A percentile compares a stretch with the other conserved stretches of the same genome.
These are phyloP conservation scores for Phalaenopsis aphrodite DNA, from an alignment of 106 monocot species.

Conservation along the genomic window DNA sequence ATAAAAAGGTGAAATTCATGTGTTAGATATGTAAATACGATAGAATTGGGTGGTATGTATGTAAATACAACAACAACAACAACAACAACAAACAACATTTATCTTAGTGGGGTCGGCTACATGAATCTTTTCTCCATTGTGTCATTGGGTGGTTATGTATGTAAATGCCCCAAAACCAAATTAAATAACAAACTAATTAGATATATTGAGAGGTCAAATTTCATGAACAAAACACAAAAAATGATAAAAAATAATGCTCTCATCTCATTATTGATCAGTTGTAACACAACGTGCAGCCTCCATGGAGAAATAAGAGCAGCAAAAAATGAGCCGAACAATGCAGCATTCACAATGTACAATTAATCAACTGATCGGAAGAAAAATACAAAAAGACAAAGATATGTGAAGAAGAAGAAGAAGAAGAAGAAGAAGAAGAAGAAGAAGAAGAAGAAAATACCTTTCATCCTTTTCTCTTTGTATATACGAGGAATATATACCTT, in stretches of 20 bases:
- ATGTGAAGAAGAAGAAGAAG: neutral
- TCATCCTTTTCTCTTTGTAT: neutral
- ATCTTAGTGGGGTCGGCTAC: too few relatives aligned
- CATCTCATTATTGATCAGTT: neutral
- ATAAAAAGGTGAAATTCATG: too few relatives aligned
- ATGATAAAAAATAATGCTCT: neutral
- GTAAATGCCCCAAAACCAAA: too few relatives aligned
- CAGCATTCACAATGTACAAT: neutral
- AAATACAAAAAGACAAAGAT: neutral
- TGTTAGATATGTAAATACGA: too few relatives aligned
- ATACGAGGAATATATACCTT: neutral
- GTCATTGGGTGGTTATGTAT: too few relatives aligned
- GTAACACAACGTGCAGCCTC: neutral
- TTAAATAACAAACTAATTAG: neutral
- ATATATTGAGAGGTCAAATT: neutral
- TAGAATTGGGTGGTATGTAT: too few relatives aligned
- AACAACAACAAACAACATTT: too few relatives aligned
- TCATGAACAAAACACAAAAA: neutral
- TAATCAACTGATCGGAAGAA: neutral
- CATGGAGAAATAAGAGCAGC: too few relatives aligned
- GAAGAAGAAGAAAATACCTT: neutral
- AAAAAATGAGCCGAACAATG: too few relatives aligned
- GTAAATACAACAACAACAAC: too few relatives aligned
- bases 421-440: neutral
- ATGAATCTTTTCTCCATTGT: too few relatives aligned